Conservation (phyloP, 371 early-diverging fungal genomes). For the Rhizomucor pusillus region DNA sequence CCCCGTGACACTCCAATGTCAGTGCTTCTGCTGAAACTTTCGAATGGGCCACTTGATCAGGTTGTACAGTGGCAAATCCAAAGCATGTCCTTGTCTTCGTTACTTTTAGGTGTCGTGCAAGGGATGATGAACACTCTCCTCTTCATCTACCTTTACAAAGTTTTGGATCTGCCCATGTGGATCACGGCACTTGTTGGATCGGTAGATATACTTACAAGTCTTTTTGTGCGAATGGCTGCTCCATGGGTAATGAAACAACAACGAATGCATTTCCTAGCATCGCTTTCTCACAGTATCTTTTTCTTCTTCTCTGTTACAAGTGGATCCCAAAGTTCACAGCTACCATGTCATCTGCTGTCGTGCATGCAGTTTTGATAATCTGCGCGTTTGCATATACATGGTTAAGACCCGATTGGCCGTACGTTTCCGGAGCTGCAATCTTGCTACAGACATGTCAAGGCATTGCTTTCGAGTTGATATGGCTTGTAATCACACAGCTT, state of each 20-base stretch:
- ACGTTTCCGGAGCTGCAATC: constrained; percentile 11
- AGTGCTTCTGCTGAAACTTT: constrained; percentile 13
- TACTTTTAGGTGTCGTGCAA: constrained; percentile 25
- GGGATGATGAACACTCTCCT: constrained; percentile 29
- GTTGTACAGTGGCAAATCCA: constrained; percentile 12
- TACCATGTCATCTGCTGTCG: constrained; percentile 19
- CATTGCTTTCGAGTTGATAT: constrained; percentile 25
- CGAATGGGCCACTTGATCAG: constrained; percentile 2
- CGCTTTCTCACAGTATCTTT: constrained; percentile 5
- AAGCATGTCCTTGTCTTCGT: constrained; percentile 16
- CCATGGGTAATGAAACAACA: constrained; percentile 22
- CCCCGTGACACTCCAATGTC: constrained; percentile 27
- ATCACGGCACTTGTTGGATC: constrained; percentile 17
- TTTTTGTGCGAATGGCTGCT: constrained; percentile 16
- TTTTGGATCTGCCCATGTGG: constrained; percentile 23
- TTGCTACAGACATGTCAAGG: constrained; percentile 13
- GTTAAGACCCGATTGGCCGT: constrained; percentile 17
- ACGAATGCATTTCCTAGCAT: background rate
- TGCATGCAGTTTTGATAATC: constrained; percentile 25
- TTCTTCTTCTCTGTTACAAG: constrained; percentile 3
- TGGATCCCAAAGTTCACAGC: constrained; percentile 27
- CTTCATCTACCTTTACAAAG: constrained; percentile 23
- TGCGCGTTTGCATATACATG: constrained; percentile 29
- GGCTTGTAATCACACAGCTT: constrained; percentile 29
- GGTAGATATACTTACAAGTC: constrained; percentile 14